A percentile compares a stretch with the other conserved stretches of the same genome.
Conservation (phyloP, 192 early-diverging fungal genomes). For the Coemansia sp. region DNA sequence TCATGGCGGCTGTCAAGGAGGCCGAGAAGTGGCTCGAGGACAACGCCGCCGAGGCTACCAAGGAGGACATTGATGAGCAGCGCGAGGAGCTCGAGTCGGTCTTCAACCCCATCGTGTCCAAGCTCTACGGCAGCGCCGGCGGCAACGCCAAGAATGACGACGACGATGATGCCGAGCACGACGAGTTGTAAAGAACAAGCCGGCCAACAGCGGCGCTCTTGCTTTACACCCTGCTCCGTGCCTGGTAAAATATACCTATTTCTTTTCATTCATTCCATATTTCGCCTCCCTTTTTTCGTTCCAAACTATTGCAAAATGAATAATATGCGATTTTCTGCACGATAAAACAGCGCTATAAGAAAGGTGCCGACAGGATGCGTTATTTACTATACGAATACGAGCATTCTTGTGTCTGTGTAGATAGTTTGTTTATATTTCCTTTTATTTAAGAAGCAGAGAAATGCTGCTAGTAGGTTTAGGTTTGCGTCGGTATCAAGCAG, state of each 20-base stretch:
- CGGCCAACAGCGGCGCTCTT: background rate
- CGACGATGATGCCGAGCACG: constrained; percentile 49
- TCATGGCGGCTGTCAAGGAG: constrained; percentile 80
- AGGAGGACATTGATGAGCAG: constrained; percentile 98
- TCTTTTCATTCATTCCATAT: background rate
- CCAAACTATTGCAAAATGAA: background rate
- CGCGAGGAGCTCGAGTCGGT: constrained; percentile 89
- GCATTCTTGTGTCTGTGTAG: too few relatives aligned
- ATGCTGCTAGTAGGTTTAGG: too few relatives aligned
- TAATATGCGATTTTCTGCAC: background rate
- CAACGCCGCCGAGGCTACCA: constrained; percentile 74
- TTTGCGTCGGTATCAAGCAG: too few relatives aligned
- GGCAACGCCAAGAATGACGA: constrained; percentile 58
- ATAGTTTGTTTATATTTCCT: too few relatives aligned
- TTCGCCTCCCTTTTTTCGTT: background rate
- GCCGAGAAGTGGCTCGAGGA: constrained; percentile 81
- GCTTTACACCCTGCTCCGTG: too few relatives aligned
- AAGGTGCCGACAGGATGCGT: too few relatives aligned
- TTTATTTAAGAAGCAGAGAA: too few relatives aligned
- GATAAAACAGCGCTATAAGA: too few relatives aligned
- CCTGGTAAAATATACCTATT: too few relatives aligned
- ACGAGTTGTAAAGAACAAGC: constrained; percentile 42
- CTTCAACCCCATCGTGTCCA: constrained; percentile 92
- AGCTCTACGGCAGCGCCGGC: constrained; percentile 70
- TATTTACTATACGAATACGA: too few relatives aligned